These are phyloP conservation scores for Pulicaria dysenterica DNA, from an alignment of 129 eudicot genomes.

Conservation along the genomic window DNA sequence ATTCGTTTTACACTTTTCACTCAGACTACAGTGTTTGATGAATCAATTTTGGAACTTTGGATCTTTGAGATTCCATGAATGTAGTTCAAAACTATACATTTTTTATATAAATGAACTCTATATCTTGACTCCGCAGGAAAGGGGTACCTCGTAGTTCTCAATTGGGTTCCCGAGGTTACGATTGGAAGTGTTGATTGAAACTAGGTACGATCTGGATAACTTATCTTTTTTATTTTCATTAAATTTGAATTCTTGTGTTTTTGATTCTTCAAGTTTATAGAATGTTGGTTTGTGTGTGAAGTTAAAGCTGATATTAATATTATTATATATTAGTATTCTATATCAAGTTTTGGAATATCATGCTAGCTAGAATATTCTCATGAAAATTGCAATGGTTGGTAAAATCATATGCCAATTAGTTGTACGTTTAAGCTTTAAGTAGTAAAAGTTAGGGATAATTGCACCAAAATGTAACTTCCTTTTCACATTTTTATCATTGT, in stretches of 20 bases:
- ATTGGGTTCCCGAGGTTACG: not conserved
- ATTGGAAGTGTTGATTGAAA: constrained; percentile 17
- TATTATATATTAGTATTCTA: no score
- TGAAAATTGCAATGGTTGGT: not conserved
- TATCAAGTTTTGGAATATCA: not conserved
- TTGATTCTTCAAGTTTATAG: constrained; percentile 13
- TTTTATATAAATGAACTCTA: not conserved
- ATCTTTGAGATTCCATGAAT: constrained; percentile 16
- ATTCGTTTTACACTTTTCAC: not conserved
- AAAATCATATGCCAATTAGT: not conserved
- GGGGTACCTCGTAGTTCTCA: constrained; percentile 15
- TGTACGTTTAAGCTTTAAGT: not conserved
- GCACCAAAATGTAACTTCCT: no score
- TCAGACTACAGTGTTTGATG: not conserved
- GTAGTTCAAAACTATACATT: not conserved
- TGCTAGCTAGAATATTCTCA: not conserved
- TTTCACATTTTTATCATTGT: no score
- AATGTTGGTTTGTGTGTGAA: not conserved
- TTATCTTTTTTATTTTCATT: not conserved
- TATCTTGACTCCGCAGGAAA: constrained; percentile 26
- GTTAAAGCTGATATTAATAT: not conserved
- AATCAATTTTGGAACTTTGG: not conserved
- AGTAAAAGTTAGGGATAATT: not conserved
- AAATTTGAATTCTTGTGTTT: not conserved
- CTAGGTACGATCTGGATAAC: constrained; percentile 8